Conservation (phyloP, 2,329 filamentous ascomycete genomes). For the Cytospora schulzeri region DNA sequence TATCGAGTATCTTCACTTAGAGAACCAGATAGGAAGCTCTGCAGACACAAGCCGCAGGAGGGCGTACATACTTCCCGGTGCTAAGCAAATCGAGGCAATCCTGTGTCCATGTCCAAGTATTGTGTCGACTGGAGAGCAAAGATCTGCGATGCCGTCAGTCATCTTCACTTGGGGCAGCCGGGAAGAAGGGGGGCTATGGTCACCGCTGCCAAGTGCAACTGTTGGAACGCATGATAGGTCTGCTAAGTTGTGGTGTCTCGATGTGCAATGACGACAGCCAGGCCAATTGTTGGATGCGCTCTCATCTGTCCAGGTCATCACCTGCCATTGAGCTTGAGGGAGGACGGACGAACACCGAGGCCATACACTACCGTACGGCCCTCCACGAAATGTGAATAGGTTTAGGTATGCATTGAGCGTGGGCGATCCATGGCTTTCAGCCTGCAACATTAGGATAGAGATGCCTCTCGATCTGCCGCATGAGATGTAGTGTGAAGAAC, state of each 20-base stretch:
- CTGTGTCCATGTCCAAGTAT: neutral
- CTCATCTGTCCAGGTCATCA: neutral
- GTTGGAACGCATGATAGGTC: neutral
- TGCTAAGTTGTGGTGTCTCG: neutral
- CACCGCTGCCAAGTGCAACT: neutral
- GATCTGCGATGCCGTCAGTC: neutral
- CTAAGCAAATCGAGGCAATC: neutral
- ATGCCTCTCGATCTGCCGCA: neutral
- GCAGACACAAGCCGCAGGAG: neutral
- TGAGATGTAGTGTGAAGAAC: neutral
- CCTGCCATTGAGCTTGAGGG: neutral
- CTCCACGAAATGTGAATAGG: neutral
- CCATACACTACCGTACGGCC: neutral
- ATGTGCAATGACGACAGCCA: slow-evolving; percentile 17
- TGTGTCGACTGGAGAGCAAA: neutral
- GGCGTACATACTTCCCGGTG: neutral
- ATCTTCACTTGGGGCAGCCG: neutral
- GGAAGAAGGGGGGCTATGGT: neutral
- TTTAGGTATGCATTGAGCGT: neutral
- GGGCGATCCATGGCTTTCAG: neutral
- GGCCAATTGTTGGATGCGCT: neutral
- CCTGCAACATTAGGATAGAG: slow-evolving; percentile 10
- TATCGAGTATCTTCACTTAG: neutral
- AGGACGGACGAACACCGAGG: neutral
- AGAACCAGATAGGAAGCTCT: neutral